Percentiles rank a stretch among this genome's conserved stretches.
These are phyloP conservation scores for Raffaelea arxii DNA, from an alignment of 2,329 filamentous ascomycete species.

Conservation along the genomic window DNA sequence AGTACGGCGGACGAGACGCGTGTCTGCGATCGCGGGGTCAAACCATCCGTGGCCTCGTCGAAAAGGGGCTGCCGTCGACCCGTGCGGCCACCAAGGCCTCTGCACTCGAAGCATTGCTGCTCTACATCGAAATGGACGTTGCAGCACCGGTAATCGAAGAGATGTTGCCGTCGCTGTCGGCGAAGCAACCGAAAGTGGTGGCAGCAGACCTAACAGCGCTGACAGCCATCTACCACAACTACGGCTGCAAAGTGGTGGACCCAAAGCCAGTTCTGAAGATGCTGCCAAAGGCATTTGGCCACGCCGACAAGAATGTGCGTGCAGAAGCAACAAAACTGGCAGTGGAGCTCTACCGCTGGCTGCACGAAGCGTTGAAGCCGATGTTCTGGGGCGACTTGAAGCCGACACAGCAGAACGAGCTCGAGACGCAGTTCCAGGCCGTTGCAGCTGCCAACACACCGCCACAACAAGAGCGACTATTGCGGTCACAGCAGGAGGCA, in stretches of 20 bases:
- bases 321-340: conserved; percentile 86
- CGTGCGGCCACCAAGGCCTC: conserved; percentile 82
- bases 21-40: conserved; percentile 66
- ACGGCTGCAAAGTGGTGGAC: conserved; percentile 88
- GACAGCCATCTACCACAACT: conserved; percentile 81
- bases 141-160: conserved; percentile 83
- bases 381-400: conserved; percentile 96
- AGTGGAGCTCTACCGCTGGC: conserved; percentile 92
- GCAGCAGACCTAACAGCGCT: conserved; percentile 62
- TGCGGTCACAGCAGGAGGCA: conserved; percentile 82
- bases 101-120: conserved; percentile 72
- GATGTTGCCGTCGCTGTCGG: conserved; percentile 67
- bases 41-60: conserved; percentile 70
- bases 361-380: conserved; percentile 95
- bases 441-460: conserved; percentile 66
- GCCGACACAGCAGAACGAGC: conserved; percentile 84
- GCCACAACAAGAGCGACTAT: conserved; percentile 82
- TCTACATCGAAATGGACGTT: conserved; percentile 85
- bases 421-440: conserved; percentile 90
- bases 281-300: conserved; percentile 85
- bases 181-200: conserved; percentile 88
- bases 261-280: conserved; percentile 86
- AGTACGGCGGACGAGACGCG: conserved; percentile 75
- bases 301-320: conserved; percentile 96
- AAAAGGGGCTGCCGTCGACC: conserved; percentile 84